Conservation (phyloP, 441 rosid genomes). For the Corymbia calophylla region DNA sequence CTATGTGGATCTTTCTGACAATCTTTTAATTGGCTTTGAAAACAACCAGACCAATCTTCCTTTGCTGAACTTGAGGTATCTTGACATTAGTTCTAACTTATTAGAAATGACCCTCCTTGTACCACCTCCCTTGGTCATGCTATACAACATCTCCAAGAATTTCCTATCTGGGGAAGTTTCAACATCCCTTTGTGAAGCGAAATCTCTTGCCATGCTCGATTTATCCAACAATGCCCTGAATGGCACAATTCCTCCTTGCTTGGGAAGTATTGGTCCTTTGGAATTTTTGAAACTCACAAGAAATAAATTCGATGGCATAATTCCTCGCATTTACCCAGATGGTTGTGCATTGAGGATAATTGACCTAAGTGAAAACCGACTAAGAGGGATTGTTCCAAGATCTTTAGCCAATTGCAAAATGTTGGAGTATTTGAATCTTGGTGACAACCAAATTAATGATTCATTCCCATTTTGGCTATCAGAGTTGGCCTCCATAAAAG, state of each 20-base stretch:
- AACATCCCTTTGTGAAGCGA: background rate
- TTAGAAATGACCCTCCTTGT: background rate
- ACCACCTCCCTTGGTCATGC: too few relatives aligned
- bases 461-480: background rate
- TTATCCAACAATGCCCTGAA: background rate
- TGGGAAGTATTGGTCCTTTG: background rate
- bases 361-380: background rate
- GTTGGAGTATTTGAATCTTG: background rate
- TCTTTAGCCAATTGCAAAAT: background rate
- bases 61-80: background rate
- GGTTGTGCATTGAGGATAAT: background rate
- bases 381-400: background rate
- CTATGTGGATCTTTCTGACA: accelerated
- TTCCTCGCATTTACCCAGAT: background rate
- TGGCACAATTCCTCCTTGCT: background rate
- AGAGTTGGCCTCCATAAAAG: background rate
- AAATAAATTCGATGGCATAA: background rate
- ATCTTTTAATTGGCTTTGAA: background rate
- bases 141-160: background rate
- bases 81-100: background rate
- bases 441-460: background rate
- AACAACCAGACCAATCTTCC: background rate
- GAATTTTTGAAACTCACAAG: background rate
- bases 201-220: accelerated
- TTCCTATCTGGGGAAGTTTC: background rate